Percentiles rank a stretch among this genome's conserved stretches.
phyloP scores from a whole-genome alignment of 768 basidiomycete genomes.

The Amanita pallidorosea region DNA sequence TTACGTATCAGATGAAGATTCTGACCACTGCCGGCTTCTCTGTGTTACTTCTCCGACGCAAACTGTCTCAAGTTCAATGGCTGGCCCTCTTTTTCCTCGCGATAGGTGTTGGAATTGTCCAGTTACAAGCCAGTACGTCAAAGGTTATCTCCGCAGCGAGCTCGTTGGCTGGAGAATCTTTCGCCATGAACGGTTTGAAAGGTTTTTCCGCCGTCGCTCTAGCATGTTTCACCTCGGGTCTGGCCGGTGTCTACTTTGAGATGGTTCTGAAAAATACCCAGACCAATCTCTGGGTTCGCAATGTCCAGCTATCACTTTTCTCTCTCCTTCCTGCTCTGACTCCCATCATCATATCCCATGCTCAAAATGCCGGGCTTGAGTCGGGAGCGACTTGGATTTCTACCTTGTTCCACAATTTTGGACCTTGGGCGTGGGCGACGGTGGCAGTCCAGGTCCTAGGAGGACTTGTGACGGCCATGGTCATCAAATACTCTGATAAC shows the following conservation, averaged over 20 bases:
- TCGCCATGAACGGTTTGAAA: constrained; percentile 69
- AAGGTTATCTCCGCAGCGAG: constrained; percentile 7
- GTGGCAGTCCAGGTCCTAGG: constrained; percentile 83
- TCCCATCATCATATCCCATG: constrained; percentile 56
- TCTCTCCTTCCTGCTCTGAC: constrained; percentile 82
- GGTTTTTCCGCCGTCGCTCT: constrained; percentile 86
- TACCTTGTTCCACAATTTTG: constrained; percentile 75
- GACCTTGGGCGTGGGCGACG: constrained; percentile 85
- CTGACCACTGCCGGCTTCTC: constrained; percentile 89
- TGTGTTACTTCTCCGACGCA: constrained; percentile 69
- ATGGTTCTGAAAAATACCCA: constrained; percentile 91
- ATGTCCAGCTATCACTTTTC: constrained; percentile 92
- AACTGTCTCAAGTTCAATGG: constrained; percentile 72
- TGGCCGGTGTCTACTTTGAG: constrained; percentile 97
- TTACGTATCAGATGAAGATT: constrained; percentile 96
- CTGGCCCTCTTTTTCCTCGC: constrained; percentile 76
- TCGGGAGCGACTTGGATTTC: constrained; percentile 19
- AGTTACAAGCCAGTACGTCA: constrained; percentile 51
- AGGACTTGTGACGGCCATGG: constrained; percentile 86
- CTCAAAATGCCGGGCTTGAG: neutral
- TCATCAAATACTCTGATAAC: constrained; percentile 92
- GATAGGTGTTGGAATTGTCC: constrained; percentile 82
- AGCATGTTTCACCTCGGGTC: constrained; percentile 91
- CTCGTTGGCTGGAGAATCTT: constrained; percentile 14
- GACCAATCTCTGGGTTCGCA: constrained; percentile 91